Base-by-base conservation (phyloP, 2,329 filamentous ascomycete genomes). In the Verticillium klebahnii region DNA sequence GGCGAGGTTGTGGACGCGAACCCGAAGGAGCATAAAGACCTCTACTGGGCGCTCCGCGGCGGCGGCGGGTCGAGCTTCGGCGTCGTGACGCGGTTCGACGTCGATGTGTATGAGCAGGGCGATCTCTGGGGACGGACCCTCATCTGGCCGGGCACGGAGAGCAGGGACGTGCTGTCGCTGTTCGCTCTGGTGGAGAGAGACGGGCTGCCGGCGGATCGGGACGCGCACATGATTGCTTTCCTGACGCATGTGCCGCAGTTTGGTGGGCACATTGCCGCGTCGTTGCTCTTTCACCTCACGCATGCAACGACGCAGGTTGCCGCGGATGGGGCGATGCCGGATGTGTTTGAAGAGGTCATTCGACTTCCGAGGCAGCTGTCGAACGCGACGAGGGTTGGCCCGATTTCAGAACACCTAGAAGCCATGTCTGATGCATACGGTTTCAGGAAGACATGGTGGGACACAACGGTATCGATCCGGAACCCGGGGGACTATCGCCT, bases 41-140 rank as follows among this genome's bases (percentile, higher is more conserved):
- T 84, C 0, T 83, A 71, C 66, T 75, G 73, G 67, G 80, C 80
- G 2, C 70, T 81, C 7, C 74, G 75, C 36, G 77, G 77, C 19
- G 62, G 11, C 59, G 67, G 68, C n/a, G 72, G 74, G 11, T 74
- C 73, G 52, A 82, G 79, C 64, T 78, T 79, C 31, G 79, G 77
- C 58, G 67, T 73, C 59, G 65, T 71, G 4, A 73, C 74, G 4
- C 62, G 69, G 52, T 72, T 73, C 60, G 67, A 74, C 64, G 59
- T 74, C 50, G 62, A 61, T 5, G 68, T 69, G 0, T 75, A 73
- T 14, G 59, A 59, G 2, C 69, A 72, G 59, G 66, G 69, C 3
- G 66, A 68, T 15, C 11, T 75, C 5, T 76, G 74, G 74, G 58
- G 17, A 11, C 15, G 19, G 45, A n/a, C 50, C 17, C 40, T 40